A percentile compares a stretch with the other conserved stretches of the same genome.
phyloP scores from a whole-genome alignment of 192 early-diverging fungal genomes.

The Podila horticola region DNA sequence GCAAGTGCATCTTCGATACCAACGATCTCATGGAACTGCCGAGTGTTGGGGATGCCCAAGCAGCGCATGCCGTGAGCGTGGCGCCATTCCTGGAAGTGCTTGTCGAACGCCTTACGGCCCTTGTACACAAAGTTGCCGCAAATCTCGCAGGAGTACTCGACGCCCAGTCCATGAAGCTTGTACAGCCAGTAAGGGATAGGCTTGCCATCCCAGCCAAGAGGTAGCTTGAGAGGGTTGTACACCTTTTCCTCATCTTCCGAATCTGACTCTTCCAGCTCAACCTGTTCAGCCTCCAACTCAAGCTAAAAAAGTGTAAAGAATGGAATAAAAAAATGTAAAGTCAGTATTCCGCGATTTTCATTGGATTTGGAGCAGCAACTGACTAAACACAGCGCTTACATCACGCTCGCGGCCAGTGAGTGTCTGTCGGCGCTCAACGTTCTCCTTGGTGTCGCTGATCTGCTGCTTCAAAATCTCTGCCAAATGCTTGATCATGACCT shows the following conservation, averaged over 20 bases:
- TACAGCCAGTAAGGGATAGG: slow-evolving; percentile 99
- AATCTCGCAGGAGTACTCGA: slow-evolving; percentile 96
- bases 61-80: slow-evolving; percentile 95
- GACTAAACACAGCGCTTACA: slow-evolving; percentile 48
- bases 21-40: slow-evolving; percentile 93
- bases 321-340: neutral
- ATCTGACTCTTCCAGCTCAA: slow-evolving; percentile 69
- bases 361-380: slow-evolving; percentile 1
- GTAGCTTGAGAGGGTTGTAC: slow-evolving; percentile 97
- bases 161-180: slow-evolving; percentile 95
- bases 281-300: slow-evolving; percentile 77
- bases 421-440: slow-evolving; percentile 92
- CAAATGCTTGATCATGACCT: slow-evolving; percentile 70
- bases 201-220: slow-evolving; percentile 98
- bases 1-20: slow-evolving; percentile 90
- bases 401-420: slow-evolving; percentile 87
- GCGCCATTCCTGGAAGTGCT: slow-evolving; percentile 95
- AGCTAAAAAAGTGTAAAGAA: slow-evolving; percentile 34
- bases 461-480: slow-evolving; percentile 62
- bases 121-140: slow-evolving; percentile 96
- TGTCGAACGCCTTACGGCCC: slow-evolving; percentile 96
- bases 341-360: neutral
- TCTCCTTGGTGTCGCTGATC: slow-evolving; percentile 83
- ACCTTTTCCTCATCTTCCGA: slow-evolving; percentile 89
- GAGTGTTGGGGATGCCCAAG: slow-evolving; percentile 91